These are phyloP conservation scores for Vigna trinervia DNA, from an alignment of 306 rosid genomes.

Conservation along the genomic window DNA sequence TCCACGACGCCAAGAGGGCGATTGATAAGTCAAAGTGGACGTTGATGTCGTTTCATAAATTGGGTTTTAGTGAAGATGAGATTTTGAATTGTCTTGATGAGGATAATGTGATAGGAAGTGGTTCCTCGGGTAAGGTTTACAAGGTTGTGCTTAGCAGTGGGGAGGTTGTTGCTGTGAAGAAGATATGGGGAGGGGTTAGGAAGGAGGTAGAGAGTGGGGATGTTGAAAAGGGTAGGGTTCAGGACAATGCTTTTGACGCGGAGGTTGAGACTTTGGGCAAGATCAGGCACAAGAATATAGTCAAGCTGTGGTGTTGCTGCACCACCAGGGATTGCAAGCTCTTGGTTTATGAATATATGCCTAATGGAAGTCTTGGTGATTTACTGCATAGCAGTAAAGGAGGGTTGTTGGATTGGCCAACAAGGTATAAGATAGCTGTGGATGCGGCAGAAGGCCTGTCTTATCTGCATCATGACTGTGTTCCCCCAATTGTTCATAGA, in stretches of 20 bases:
- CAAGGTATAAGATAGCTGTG: constrained; percentile 79
- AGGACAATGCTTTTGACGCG: constrained; percentile 78
- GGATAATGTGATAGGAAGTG: constrained; percentile 86
- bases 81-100: constrained; percentile 87
- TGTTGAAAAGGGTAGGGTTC: constrained; percentile 66
- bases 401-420: constrained; percentile 90
- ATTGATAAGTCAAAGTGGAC: constrained; percentile 83
- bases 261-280: constrained; percentile 88
- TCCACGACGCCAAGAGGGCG: constrained; percentile 60
- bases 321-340: constrained; percentile 82
- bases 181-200: constrained; percentile 68
- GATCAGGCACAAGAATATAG: constrained; percentile 96
- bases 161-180: constrained; percentile 86
- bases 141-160: constrained; percentile 81
- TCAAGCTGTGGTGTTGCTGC: constrained; percentile 94
- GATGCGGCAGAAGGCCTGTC: constrained; percentile 97
- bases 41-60: constrained; percentile 87
- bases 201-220: constrained; percentile 63
- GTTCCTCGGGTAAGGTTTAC: constrained; percentile 91
- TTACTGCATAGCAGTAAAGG: constrained; percentile 84
- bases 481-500: constrained; percentile 90
- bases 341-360: constrained; percentile 96
- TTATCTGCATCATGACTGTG: constrained; percentile 94
- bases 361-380: constrained; percentile 93
- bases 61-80: constrained; percentile 84